A percentile compares a stretch with the other conserved stretches of the same genome.
These are phyloP conservation scores for Gloeopeniophorella convolvens DNA, from an alignment of 768 basidiomycete species.

Conservation along the genomic window DNA sequence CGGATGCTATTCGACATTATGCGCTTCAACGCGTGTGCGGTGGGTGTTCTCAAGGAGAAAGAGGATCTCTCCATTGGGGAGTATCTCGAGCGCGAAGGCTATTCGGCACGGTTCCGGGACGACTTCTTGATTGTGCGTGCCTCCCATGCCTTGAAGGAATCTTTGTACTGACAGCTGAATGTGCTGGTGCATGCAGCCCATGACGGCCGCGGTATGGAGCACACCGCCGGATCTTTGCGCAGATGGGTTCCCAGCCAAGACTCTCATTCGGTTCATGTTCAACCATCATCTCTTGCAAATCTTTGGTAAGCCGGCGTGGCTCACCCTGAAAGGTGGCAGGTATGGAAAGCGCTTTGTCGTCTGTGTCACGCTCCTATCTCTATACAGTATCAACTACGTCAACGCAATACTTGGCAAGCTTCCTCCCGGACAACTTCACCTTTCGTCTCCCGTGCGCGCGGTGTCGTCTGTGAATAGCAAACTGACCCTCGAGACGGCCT, in stretches of 20 bases:
- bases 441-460: constrained; percentile 47
- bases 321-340: constrained; percentile 71
- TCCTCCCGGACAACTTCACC: constrained; percentile 46
- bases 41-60: constrained; percentile 36
- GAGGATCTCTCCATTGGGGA: constrained; percentile 43
- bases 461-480: constrained; percentile 25
- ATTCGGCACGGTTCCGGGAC: constrained; percentile 61
- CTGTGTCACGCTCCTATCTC: background rate
- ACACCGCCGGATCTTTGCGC: constrained; percentile 66
- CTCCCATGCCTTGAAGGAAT: background rate
- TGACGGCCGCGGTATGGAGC: constrained; percentile 80
- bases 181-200: constrained; percentile 38
- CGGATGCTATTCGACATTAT: constrained; percentile 64
- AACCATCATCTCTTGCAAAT: constrained; percentile 73
- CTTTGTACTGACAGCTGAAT: background rate
- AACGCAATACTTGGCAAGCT: constrained; percentile 51
- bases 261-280: constrained; percentile 64
- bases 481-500: constrained; percentile 41
- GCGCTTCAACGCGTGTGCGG: constrained; percentile 66
- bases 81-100: constrained; percentile 54
- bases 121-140: constrained; percentile 67
- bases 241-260: constrained; percentile 63
- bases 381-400: constrained; percentile 55
- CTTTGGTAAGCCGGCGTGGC: constrained; percentile 62
- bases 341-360: constrained; percentile 27